Evolutionary conservation across 1,139 yeast genomes (phyloP).

Genomic region (Protomyces macrosporus): DNA sequence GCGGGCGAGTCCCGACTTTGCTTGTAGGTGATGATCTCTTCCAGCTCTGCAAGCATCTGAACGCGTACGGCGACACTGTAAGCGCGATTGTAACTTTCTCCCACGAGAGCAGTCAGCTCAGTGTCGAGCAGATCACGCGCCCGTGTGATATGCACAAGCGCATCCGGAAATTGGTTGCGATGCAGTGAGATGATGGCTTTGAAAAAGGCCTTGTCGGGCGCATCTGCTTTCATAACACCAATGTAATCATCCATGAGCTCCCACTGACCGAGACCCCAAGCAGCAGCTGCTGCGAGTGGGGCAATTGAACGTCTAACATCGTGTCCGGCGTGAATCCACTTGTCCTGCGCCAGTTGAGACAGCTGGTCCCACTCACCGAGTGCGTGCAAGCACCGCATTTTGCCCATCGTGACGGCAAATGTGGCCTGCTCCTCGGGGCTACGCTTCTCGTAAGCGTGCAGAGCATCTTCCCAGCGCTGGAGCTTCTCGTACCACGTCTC

Average conservation of each 20-base stretch:
- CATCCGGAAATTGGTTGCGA: slow-evolving; percentile 77
- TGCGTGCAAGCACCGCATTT: slow-evolving; percentile 96
- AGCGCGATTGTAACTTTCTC: slow-evolving; percentile 95
- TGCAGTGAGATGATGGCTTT: slow-evolving; percentile 84
- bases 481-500: slow-evolving; percentile 97
- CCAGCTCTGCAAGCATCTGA: slow-evolving; percentile 94
- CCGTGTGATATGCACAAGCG: slow-evolving; percentile 66
- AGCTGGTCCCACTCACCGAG: slow-evolving; percentile 96
- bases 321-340: slow-evolving; percentile 70
- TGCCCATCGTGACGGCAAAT: slow-evolving; percentile 86
- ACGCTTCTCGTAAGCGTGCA: slow-evolving; percentile 72
- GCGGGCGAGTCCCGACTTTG: slow-evolving; percentile 69
- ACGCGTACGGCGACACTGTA: slow-evolving; percentile 94
- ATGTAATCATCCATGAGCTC: slow-evolving; percentile 91
- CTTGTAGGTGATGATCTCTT: slow-evolving; percentile 87
- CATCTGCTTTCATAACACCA: slow-evolving; percentile 79
- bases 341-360: slow-evolving; percentile 75
- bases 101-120: slow-evolving; percentile 87
- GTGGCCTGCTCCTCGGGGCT: slow-evolving; percentile 46
- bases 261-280: slow-evolving; percentile 99
- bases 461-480: slow-evolving; percentile 97
- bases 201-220: slow-evolving; percentile 92
- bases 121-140: slow-evolving; percentile 89
- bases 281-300: slow-evolving; percentile 96
- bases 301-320: slow-evolving; percentile 84